Percentiles rank a stretch among this genome's conserved stretches.
Conservation (phyloP, 2,329 filamentous ascomycete genomes). For the Fusarium sublunatum region DNA sequence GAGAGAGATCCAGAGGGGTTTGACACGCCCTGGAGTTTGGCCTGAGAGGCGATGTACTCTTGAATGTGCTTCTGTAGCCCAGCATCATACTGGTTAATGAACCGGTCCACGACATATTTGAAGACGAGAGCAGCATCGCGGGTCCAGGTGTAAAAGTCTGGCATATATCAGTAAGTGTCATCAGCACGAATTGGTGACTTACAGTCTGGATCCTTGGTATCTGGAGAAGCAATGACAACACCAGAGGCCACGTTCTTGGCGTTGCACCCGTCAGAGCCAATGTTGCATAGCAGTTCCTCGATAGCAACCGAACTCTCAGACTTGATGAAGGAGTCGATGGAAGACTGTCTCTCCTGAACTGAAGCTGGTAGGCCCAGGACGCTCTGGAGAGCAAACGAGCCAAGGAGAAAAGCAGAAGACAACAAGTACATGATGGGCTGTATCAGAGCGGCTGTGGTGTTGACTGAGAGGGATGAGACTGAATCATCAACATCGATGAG, state of each 20-base stretch:
- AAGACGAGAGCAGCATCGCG: conserved; percentile 77
- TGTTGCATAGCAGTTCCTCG: conserved; percentile 67
- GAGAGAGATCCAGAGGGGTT: conserved; percentile 74
- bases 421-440: conserved; percentile 63
- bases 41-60: conserved; percentile 75
- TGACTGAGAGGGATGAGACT: conserved; percentile 45
- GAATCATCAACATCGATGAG: conserved; percentile 39
- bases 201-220: conserved; percentile 66
- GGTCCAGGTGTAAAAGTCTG: conserved; percentile 84
- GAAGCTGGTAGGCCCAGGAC: conserved; percentile 60
- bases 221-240: conserved; percentile 68
- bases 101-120: conserved; percentile 75
- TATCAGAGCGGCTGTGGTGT: conserved; percentile 45
- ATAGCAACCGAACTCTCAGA: conserved; percentile 64
- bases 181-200: conserved; percentile 43
- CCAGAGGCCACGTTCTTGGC: conserved; percentile 61
- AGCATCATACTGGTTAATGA: conserved; percentile 68
- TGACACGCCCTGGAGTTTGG: conserved; percentile 71
- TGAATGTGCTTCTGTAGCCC: conserved; percentile 70
- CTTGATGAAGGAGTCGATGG: conserved; percentile 64
- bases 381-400: conserved; percentile 62
- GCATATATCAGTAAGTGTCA: conserved; percentile 9
- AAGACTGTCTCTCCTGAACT: conserved; percentile 55
- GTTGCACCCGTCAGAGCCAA: conserved; percentile 65
- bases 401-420: conserved; percentile 62